Percentiles rank a stretch among this genome's conserved stretches.
Evolutionary conservation across 495 filamentous ascomycete genomes (phyloP).

Genomic region (Pseudotulostoma volvatum): DNA sequence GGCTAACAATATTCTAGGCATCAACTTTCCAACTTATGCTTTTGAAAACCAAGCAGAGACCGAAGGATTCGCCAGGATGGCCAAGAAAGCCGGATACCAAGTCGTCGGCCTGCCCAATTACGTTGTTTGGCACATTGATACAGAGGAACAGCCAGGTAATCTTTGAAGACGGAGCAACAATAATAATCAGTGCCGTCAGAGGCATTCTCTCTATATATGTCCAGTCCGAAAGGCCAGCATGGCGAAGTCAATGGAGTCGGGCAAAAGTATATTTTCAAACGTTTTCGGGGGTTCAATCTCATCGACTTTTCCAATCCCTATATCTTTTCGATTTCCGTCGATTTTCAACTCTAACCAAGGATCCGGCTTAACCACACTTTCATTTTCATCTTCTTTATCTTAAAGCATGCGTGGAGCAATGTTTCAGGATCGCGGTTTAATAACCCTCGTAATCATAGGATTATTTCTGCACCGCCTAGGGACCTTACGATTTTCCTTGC

Average conservation of each 20-base stretch:
- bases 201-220: too few species aligned
- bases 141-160: conserved; percentile 91
- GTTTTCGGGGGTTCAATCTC: too few species aligned
- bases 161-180: conserved; percentile 8
- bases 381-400: background rate
- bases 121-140: conserved; percentile 97
- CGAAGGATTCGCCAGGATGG: conserved; percentile 97
- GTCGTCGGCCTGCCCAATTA: conserved; percentile 93
- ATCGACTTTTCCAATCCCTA: too few species aligned
- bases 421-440: background rate
- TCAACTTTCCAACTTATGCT: conserved; percentile 93
- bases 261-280: too few species aligned
- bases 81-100: conserved; percentile 86
- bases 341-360: too few species aligned
- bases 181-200: background rate
- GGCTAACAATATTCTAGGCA: conserved; percentile 34
- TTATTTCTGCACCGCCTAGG: background rate
- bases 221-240: too few species aligned
- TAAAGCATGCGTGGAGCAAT: background rate
- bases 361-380: too few species aligned
- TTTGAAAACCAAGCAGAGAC: conserved; percentile 99
- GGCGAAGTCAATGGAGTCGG: too few species aligned
- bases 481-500: background rate
- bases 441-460: background rate
- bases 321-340: too few species aligned